Conservation (phyloP, 331 rosid genomes). For the Malus hybrid region DNA sequence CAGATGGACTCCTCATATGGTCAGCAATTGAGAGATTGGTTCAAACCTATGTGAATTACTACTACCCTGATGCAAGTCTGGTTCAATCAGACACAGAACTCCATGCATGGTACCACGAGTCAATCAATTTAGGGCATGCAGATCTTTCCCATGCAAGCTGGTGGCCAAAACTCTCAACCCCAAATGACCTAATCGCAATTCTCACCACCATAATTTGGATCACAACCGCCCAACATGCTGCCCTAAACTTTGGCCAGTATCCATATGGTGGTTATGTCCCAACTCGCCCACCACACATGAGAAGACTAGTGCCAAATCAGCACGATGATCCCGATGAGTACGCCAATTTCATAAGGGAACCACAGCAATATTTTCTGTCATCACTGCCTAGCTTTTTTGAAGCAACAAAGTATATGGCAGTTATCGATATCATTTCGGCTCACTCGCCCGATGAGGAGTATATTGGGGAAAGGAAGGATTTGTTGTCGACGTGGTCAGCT, state of each 20-base stretch:
- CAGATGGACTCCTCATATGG: constrained; percentile 20
- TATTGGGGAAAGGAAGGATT: constrained; percentile 14
- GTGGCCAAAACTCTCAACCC: constrained; percentile 20
- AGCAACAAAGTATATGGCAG: not conserved
- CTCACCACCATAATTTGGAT: constrained; percentile 18
- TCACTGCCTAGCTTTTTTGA: not conserved
- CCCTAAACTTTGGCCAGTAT: constrained; percentile 19
- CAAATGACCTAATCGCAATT: constrained; percentile 6
- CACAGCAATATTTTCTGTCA: not conserved
- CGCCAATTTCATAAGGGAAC: not conserved
- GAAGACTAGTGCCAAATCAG: not conserved
- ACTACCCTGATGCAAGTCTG: not conserved
- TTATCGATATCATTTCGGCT: not conserved
- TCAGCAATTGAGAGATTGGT: constrained; percentile 17
- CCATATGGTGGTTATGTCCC: constrained; percentile 13
- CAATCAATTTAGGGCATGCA: constrained; percentile 15
- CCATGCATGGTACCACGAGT: constrained; percentile 15
- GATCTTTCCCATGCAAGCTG: constrained; percentile 12
- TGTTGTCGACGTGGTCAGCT: constrained; percentile 25
- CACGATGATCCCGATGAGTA: not conserved
- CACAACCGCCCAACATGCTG: constrained; percentile 8
- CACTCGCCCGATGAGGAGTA: constrained; percentile 13
- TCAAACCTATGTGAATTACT: constrained; percentile 3
- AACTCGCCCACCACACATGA: constrained; percentile 11
- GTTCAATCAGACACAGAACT: constrained; percentile 15